Evolutionary conservation across 768 basidiomycete genomes (phyloP).

Genomic region (Suillus hirtellus): DNA sequence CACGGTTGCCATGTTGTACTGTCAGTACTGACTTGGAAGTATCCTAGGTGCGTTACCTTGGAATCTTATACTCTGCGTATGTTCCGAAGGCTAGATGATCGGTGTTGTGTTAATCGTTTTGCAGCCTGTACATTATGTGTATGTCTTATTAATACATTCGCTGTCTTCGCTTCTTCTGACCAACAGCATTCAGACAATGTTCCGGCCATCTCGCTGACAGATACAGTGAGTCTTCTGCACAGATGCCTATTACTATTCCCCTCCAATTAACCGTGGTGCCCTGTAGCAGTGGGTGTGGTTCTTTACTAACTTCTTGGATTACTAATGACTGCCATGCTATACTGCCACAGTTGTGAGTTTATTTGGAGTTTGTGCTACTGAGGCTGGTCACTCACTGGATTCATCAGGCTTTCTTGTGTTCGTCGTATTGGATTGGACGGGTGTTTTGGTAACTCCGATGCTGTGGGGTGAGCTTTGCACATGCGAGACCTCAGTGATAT

Average conservation of each 20-base stretch:
- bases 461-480: background rate
- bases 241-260: background rate
- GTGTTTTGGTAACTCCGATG: background rate
- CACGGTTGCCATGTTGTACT: too few species aligned
- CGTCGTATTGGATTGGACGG: background rate
- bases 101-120: background rate
- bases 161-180: background rate
- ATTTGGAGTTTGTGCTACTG: background rate
- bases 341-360: background rate
- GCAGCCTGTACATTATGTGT: background rate
- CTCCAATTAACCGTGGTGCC: background rate
- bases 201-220: background rate
- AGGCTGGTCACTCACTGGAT: background rate
- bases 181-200: background rate
- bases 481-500: background rate
- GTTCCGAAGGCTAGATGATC: background rate
- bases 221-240: background rate
- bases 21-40: too few species aligned
- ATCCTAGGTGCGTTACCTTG: too few species aligned
- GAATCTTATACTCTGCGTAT: background rate
- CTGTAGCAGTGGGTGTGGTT: background rate
- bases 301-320: background rate
- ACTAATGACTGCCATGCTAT: background rate
- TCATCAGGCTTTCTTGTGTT: background rate
- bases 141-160: background rate